A percentile compares a stretch with the other conserved stretches of the same genome.
Evolutionary conservation across 768 basidiomycete species (phyloP).

Genomic region (Leccinum subtestaceum): DNA sequence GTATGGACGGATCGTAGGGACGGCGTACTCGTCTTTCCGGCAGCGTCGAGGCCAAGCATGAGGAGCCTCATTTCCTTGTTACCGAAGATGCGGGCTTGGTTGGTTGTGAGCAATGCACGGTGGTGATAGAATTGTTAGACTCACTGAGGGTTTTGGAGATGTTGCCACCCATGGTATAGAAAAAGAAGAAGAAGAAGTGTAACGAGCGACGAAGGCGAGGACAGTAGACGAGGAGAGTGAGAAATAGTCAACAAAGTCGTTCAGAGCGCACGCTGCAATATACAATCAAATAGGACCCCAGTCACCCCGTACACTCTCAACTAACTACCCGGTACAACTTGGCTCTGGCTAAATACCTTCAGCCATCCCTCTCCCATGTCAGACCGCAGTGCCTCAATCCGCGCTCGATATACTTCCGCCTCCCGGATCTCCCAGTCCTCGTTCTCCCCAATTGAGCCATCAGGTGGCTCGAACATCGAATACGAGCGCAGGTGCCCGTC

Average conservation of each 20-base stretch:
- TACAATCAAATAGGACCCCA: constrained; percentile 27
- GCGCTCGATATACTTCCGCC: constrained; percentile 70
- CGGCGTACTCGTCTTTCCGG: constrained; percentile 93
- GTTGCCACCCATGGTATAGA: constrained; percentile 72
- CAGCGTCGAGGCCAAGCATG: constrained; percentile 97
- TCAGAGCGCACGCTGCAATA: not conserved
- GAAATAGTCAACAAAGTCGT: constrained; percentile 17
- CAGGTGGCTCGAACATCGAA: constrained; percentile 57
- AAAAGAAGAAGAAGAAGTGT: constrained; percentile 31
- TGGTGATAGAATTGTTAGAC: constrained; percentile 7
- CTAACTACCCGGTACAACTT: constrained; percentile 12
- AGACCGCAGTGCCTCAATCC: constrained; percentile 76
- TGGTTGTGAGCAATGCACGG: constrained; percentile 3
- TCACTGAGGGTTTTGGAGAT: constrained; percentile 80
- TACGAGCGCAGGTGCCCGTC: constrained; percentile 17
- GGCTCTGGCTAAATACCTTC: constrained; percentile 76
- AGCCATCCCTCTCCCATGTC: constrained; percentile 92
- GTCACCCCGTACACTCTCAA: constrained; percentile 23
- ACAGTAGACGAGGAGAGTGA: constrained; percentile 16
- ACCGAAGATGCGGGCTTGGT: constrained; percentile 84
- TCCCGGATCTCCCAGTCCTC: constrained; percentile 39
- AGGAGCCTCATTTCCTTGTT: constrained; percentile 99
- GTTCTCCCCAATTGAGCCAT: not conserved
- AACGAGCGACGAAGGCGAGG: constrained; percentile 60
- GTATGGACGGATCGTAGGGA: not conserved